phyloP scores from a whole-genome alignment of 805 yeast genomes.

The Ogataea polymorpha region DNA sequence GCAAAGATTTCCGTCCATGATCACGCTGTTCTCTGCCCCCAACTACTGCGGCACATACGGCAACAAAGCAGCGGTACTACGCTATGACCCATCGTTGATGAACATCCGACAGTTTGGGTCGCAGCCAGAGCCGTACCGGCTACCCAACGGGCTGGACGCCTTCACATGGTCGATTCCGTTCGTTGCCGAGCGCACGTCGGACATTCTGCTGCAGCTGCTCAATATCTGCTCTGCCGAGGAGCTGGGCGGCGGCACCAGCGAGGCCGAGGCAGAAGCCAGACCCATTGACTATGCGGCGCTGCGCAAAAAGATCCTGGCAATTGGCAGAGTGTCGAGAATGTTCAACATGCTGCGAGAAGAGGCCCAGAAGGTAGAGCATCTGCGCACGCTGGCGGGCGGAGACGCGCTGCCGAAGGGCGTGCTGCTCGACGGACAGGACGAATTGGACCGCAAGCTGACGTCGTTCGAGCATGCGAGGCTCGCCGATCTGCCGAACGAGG shows the following conservation, averaged over 20 bases:
- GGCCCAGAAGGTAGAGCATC: constrained; percentile 76
- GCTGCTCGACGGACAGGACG: constrained; percentile 77
- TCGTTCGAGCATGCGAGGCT: constrained; percentile 80
- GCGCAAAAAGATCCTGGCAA: constrained; percentile 82
- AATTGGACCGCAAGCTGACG: constrained; percentile 62
- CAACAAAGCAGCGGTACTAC: constrained; percentile 90
- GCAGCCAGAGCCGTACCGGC: constrained; percentile 87
- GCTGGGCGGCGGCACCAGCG: constrained; percentile 38
- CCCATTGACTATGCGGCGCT: constrained; percentile 42
- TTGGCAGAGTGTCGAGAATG: constrained; percentile 91
- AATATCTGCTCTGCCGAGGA: constrained; percentile 95
- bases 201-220: constrained; percentile 82
- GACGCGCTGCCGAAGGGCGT: constrained; percentile 75
- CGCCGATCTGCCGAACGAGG: constrained; percentile 81
- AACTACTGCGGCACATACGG: constrained; percentile 87
- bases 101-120: constrained; percentile 86
- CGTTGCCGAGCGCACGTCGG: constrained; percentile 93
- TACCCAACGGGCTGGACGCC: constrained; percentile 96
- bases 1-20: constrained; percentile 82
- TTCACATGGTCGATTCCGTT: constrained; percentile 96
- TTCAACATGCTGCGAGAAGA: constrained; percentile 85
- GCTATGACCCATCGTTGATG: constrained; percentile 88
- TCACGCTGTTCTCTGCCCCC: constrained; percentile 93
- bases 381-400: constrained; percentile 71
- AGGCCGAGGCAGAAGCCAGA: constrained; percentile 2